Conservation (phyloP, 1,284 basidiomycete genomes). For the Cutaneotrichosporon sp. region DNA sequence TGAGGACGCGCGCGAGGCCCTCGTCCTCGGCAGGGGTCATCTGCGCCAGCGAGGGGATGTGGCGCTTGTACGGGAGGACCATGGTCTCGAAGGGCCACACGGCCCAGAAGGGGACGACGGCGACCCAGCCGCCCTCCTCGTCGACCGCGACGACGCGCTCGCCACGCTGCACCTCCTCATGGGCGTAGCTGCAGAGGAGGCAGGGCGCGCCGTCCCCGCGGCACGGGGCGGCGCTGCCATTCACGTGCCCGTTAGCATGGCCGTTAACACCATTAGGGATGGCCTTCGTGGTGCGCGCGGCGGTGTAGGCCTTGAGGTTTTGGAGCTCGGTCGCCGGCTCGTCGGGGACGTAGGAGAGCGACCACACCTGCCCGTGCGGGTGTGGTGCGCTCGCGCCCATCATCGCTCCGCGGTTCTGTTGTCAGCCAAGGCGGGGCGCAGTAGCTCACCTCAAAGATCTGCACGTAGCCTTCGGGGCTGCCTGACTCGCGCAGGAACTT, state of each 20-base stretch:
- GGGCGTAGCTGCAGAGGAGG: conserved; percentile 81
- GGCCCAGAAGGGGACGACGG: conserved; percentile 94
- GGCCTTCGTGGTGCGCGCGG: background rate
- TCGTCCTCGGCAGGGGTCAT: conserved; percentile 63
- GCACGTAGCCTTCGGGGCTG: conserved; percentile 65
- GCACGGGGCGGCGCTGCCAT: conserved; percentile 55
- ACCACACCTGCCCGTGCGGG: conserved; percentile 93
- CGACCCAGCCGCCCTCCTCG: conserved; percentile 70
- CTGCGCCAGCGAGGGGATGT: conserved; percentile 69
- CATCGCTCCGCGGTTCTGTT: conserved; percentile 86
- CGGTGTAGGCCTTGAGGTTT: conserved; percentile 62
- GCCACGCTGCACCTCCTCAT: conserved; percentile 64
- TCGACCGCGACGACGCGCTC: conserved; percentile 65
- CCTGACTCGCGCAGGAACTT: conserved; percentile 36
- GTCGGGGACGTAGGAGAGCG: conserved; percentile 71
- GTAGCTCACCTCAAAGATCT: conserved; percentile 76
- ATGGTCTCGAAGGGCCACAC: conserved; percentile 92
- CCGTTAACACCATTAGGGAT: background rate
- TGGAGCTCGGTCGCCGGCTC: conserved; percentile 67
- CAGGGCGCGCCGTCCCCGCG: conserved; percentile 63
- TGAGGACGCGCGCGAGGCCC: conserved; percentile 69
- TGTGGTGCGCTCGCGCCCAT: conserved; percentile 98
- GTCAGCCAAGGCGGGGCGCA: background rate
- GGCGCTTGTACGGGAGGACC: conserved; percentile 75
- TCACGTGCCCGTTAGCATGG: background rate